phyloP scores from a whole-genome alignment of 2,329 filamentous ascomycete genomes.

The Leptographium procerum region DNA sequence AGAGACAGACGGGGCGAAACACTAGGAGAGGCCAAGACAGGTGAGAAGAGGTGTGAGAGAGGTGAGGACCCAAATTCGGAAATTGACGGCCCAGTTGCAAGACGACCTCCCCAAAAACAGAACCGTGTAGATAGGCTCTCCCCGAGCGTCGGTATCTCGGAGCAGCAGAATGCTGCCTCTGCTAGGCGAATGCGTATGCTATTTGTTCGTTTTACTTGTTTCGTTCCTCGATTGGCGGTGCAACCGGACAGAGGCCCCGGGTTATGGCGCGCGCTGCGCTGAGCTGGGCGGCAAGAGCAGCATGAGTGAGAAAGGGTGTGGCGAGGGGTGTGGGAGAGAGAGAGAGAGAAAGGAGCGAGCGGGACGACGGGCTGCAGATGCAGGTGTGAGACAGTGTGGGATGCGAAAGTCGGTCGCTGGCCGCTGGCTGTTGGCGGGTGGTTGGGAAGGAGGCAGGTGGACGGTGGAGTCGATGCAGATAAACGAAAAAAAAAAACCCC shows the following conservation, averaged over 20 bases:
- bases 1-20: neutral
- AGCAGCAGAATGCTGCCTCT: neutral
- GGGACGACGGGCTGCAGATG: neutral
- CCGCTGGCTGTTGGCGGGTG: neutral
- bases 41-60: neutral
- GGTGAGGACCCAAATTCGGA: neutral
- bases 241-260: constrained; percentile 8
- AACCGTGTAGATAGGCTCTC: too few relatives aligned
- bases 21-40: neutral
- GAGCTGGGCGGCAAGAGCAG: constrained; percentile 8
- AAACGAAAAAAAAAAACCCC: neutral
- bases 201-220: neutral
- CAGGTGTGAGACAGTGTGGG: neutral
- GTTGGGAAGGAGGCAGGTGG: neutral
- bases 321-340: neutral
- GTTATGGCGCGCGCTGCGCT: constrained; percentile 10
- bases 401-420: neutral
- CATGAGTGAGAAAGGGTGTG: constrained; percentile 6
- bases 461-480: neutral
- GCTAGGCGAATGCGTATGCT: neutral
- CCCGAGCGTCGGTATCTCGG: neutral
- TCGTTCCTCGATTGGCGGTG: neutral
- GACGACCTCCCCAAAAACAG: neutral
- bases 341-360: neutral
- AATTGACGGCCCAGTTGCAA: neutral